A percentile compares a stretch with the other conserved stretches of the same genome.
phyloP scores from a whole-genome alignment of 768 basidiomycete species.

The Collybiopsis confluens region DNA sequence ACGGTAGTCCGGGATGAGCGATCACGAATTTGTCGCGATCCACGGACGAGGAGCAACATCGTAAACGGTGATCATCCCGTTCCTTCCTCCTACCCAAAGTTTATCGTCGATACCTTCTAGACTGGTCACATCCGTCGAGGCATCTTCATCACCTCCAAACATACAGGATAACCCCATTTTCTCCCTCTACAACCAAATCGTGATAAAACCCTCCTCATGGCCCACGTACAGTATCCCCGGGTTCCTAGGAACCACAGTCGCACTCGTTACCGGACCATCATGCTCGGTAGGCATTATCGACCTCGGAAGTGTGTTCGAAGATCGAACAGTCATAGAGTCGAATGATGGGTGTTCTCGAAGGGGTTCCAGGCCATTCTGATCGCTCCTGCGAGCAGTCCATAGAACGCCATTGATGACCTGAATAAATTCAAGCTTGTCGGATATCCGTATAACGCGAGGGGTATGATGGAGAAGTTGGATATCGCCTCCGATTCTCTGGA shows the following conservation, averaged over 20 bases:
- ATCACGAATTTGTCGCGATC: constrained; percentile 82
- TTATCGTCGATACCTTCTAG: constrained; percentile 80
- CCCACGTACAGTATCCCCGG: constrained; percentile 74
- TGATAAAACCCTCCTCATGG: constrained; percentile 88
- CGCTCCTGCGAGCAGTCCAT: constrained; percentile 73
- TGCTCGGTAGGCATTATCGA: constrained; percentile 61
- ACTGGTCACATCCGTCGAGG: constrained; percentile 74
- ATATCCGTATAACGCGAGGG: constrained; percentile 60
- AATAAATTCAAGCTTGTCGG: constrained; percentile 81
- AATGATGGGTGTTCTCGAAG: constrained; percentile 61
- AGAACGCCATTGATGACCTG: constrained; percentile 69
- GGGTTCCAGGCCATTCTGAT: constrained; percentile 36
- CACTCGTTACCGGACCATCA: constrained; percentile 80
- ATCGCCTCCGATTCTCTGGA: constrained; percentile 20
- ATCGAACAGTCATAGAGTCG: constrained; percentile 71
- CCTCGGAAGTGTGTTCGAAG: constrained; percentile 36
- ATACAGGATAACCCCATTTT: constrained; percentile 30
- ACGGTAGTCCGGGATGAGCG: constrained; percentile 65
- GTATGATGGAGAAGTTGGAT: constrained; percentile 41
- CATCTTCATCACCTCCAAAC: constrained; percentile 78
- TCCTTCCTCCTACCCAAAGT: constrained; percentile 85
- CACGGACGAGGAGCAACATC: constrained; percentile 74
- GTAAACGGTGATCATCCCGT: constrained; percentile 78
- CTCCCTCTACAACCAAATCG: constrained; percentile 59
- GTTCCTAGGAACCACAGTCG: constrained; percentile 66